A percentile compares a stretch with the other conserved stretches of the same genome.
Evolutionary conservation across 495 filamentous ascomycete species (phyloP).

Genomic region (Thozetella sp.): DNA sequence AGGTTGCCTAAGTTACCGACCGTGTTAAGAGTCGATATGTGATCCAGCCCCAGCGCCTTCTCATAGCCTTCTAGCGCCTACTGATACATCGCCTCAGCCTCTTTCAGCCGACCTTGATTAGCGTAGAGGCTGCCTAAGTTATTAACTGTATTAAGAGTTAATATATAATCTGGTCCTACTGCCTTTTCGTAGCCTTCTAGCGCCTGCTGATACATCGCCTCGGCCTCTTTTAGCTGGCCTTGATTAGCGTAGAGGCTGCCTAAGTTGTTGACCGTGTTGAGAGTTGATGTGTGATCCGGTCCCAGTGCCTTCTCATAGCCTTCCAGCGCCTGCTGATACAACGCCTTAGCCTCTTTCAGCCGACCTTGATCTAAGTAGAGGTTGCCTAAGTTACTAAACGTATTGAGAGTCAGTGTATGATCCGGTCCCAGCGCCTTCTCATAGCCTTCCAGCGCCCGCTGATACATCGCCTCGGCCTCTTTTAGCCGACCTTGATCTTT

Average conservation of each 20-base stretch:
- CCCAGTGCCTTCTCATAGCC: slow-evolving; percentile 30
- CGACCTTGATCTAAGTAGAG: too few species aligned
- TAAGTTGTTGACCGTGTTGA: slow-evolving; percentile 19
- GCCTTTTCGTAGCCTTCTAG: slow-evolving; percentile 33
- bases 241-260: slow-evolving; percentile 22
- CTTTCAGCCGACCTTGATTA: slow-evolving; percentile 23
- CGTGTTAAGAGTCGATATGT: slow-evolving; percentile 27
- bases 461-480: slow-evolving; percentile 31
- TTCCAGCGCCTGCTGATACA: too few species aligned
- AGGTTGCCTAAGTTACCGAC: too few species aligned
- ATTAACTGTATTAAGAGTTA: slow-evolving; percentile 25
- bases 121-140: slow-evolving; percentile 19
- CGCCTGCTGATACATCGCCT: slow-evolving; percentile 30
- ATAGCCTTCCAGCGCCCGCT: slow-evolving; percentile 35
- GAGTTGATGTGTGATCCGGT: slow-evolving; percentile 28
- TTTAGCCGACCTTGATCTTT: slow-evolving; percentile 21
- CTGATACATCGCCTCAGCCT: slow-evolving; percentile 30
- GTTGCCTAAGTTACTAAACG: too few species aligned
- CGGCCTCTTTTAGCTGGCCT: slow-evolving; percentile 21
- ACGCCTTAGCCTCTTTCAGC: too few species aligned
- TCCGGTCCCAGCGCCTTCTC: slow-evolving; percentile 4
- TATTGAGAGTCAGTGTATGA: too few species aligned
- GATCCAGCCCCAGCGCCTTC: too few species aligned
- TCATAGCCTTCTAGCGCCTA: slow-evolving; percentile 31
- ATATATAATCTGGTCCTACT: slow-evolving; percentile 26